These are phyloP conservation scores for Xylariales sp. DNA, from an alignment of 2,329 filamentous ascomycete genomes.

Conservation along the genomic window DNA sequence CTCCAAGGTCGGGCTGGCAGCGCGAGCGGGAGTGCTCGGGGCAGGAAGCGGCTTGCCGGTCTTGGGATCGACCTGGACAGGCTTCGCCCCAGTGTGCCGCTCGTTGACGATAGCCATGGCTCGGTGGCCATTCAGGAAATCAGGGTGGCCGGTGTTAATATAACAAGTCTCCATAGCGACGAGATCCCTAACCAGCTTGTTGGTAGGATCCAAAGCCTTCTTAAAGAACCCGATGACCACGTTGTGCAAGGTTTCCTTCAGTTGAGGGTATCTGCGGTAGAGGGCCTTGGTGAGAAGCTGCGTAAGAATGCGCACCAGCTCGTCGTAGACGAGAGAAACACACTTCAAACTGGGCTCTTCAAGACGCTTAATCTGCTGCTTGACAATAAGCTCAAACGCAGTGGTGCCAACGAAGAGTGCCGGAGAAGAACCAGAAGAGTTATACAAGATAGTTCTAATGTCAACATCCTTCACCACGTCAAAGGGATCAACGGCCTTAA, in stretches of 20 bases:
- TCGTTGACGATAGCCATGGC: conserved; percentile 99
- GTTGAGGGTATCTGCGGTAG: conserved; percentile 85
- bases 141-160: conserved; percentile 96
- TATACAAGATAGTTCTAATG: conserved; percentile 95
- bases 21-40: conserved; percentile 61
- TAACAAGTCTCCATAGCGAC: conserved; percentile 96
- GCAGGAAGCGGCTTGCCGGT: conserved; percentile 87
- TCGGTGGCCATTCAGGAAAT: conserved; percentile 94
- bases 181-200: conserved; percentile 91
- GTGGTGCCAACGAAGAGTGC: conserved; percentile 96
- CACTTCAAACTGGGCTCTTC: conserved; percentile 98
- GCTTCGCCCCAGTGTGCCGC: conserved; percentile 74
- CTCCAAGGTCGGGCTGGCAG: conserved; percentile 68
- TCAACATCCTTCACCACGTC: conserved; percentile 97
- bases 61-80: conserved; percentile 95
- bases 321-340: conserved; percentile 94
- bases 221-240: conserved; percentile 96
- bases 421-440: conserved; percentile 96
- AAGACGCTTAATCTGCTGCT: conserved; percentile 94
- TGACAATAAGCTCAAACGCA: conserved; percentile 97
- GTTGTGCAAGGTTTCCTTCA: conserved; percentile 95
- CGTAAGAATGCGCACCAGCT: conserved; percentile 89
- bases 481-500: conserved; percentile 97
- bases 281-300: conserved; percentile 85
- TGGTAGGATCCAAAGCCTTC: conserved; percentile 96